Percentiles rank a stretch among this genome's conserved stretches.
These are phyloP conservation scores for Ceratocystis cubensis DNA, from an alignment of 2,329 filamentous ascomycete genomes.

Conservation along the genomic window DNA sequence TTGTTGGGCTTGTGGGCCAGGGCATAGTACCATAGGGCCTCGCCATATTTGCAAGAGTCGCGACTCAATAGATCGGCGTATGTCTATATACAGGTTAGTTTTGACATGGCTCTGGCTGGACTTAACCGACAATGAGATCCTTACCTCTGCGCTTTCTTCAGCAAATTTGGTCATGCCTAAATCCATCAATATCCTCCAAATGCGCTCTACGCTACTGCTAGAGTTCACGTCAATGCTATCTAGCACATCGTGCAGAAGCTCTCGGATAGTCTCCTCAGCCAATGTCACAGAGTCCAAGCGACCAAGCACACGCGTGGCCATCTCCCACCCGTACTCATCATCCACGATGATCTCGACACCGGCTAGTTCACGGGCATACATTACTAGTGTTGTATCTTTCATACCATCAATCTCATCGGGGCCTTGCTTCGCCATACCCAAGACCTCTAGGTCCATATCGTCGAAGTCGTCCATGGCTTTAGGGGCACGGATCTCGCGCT, in stretches of 20 bases:
- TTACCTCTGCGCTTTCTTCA: conserved; percentile 68
- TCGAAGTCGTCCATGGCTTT: conserved; percentile 32
- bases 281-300: conserved; percentile 62
- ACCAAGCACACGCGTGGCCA: conserved; percentile 71
- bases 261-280: conserved; percentile 61
- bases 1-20: conserved; percentile 67
- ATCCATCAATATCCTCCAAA: conserved; percentile 64
- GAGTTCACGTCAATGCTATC: conserved; percentile 50
- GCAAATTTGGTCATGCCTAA: conserved; percentile 69
- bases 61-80: conserved; percentile 69
- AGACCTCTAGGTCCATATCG: conserved; percentile 70
- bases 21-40: conserved; percentile 82
- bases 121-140: conserved; percentile 25
- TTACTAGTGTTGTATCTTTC: conserved; percentile 65
- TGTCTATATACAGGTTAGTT: conserved; percentile 41
- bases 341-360: conserved; percentile 39
- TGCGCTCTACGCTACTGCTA: conserved; percentile 61
- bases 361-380: conserved; percentile 60
- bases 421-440: conserved; percentile 52
- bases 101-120: not conserved
- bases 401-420: conserved; percentile 50
- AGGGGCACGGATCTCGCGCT: conserved; percentile 46
- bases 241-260: conserved; percentile 58
- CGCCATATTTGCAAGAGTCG: conserved; percentile 65
- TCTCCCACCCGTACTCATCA: conserved; percentile 67